phyloP scores from a whole-genome alignment of 768 basidiomycete genomes.

The Leccinum olivaceopallidum region DNA sequence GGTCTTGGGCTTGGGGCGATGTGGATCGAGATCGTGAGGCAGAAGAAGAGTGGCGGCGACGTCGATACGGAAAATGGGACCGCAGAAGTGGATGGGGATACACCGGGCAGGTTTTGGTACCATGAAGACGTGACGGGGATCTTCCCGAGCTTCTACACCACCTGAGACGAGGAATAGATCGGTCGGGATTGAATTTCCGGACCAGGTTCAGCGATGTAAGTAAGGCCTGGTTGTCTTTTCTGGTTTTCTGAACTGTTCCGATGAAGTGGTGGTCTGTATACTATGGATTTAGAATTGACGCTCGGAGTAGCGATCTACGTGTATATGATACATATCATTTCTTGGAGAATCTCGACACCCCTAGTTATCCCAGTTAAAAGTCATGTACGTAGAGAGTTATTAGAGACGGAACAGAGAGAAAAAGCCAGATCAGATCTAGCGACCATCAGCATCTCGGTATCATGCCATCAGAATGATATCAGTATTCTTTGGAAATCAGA shows the following conservation, averaged over 20 bases:
- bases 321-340: background rate
- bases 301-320: background rate
- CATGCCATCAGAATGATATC: conserved; percentile 2
- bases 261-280: background rate
- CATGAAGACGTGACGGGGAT: conserved; percentile 54
- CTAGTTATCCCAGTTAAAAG: background rate
- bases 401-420: background rate
- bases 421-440: background rate
- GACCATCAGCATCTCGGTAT: background rate
- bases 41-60: conserved; percentile 14
- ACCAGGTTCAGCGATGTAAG: background rate
- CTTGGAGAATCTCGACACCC: background rate
- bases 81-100: conserved; percentile 6
- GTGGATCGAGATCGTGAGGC: conserved; percentile 66
- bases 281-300: background rate
- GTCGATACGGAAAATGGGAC: background rate
- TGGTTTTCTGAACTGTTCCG: background rate
- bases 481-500: conserved; percentile 25
- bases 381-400: background rate
- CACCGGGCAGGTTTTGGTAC: conserved; percentile 49
- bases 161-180: conserved; percentile 6
- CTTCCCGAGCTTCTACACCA: conserved; percentile 54
- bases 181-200: background rate
- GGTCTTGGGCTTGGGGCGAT: conserved; percentile 66
- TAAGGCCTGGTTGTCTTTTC: background rate